phyloP scores from a whole-genome alignment of 495 filamentous ascomycete genomes.

The Neurospora sp. region DNA sequence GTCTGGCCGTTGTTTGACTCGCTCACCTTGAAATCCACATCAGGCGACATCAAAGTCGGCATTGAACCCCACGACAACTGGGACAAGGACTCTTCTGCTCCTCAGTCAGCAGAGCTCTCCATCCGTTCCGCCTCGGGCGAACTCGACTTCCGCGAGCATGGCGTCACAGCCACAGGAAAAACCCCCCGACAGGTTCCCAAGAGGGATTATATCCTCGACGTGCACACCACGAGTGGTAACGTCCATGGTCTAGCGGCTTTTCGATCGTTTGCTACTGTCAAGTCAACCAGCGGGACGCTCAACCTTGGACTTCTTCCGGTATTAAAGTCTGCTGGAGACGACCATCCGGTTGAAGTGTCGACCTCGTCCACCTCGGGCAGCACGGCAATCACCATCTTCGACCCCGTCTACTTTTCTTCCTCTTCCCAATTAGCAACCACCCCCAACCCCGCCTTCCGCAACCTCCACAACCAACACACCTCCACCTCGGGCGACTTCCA shows the following conservation, averaged over 20 bases:
- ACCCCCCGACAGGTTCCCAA: slow-evolving; percentile 13
- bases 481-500: slow-evolving; percentile 25
- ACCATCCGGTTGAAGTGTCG: slow-evolving; percentile 5
- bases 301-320: slow-evolving; percentile 28
- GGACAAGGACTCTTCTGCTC: slow-evolving; percentile 7
- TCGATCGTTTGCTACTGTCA: slow-evolving; percentile 9
- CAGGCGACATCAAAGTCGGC: slow-evolving; percentile 26
- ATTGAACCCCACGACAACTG: slow-evolving; percentile 25
- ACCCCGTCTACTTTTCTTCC: slow-evolving; percentile 23
- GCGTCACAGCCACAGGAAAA: background rate
- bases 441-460: slow-evolving; percentile 4
- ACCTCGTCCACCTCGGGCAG: slow-evolving; percentile 28
- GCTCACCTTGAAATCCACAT: slow-evolving; percentile 25
- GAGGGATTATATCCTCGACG: slow-evolving; percentile 32
- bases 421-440: background rate
- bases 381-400: slow-evolving; percentile 19
- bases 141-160: slow-evolving; percentile 22
- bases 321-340: slow-evolving; percentile 7
- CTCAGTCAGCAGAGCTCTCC: slow-evolving; percentile 24
- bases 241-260: slow-evolving; percentile 25
- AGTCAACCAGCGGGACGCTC: slow-evolving; percentile 19
- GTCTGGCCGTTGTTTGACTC: slow-evolving; percentile 35
- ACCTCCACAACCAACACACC: slow-evolving; percentile 19
- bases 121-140: slow-evolving; percentile 25
- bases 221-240: slow-evolving; percentile 25